These are phyloP conservation scores for Mycena sanguinolenta DNA, from an alignment of 768 basidiomycete species.

Conservation along the genomic window DNA sequence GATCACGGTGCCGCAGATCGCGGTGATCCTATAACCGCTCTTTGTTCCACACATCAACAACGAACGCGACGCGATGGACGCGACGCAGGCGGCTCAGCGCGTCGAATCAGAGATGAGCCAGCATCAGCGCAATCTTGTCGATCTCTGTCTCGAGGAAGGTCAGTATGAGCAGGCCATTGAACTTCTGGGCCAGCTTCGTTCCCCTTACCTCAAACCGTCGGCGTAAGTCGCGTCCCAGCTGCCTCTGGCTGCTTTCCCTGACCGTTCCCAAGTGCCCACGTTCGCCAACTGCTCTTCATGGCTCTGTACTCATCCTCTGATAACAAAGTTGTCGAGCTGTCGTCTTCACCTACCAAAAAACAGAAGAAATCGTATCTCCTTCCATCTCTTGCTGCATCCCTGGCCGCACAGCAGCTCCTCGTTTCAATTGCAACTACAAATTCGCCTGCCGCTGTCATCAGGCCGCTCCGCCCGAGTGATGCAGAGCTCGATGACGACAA, in stretches of 20 bases:
- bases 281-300: constrained; percentile 79
- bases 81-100: constrained; percentile 13
- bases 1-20: no score
- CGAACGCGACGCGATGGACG: constrained; percentile 11
- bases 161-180: constrained; percentile 79
- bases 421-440: constrained; percentile 71
- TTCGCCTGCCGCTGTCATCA: constrained; percentile 63
- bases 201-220: constrained; percentile 68
- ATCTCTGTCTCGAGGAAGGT: constrained; percentile 82
- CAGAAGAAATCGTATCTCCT: constrained; percentile 53
- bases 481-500: constrained; percentile 46
- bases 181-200: constrained; percentile 72
- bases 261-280: constrained; percentile 62
- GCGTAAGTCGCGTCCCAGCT: constrained; percentile 61
- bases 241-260: constrained; percentile 2
- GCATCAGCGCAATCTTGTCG: constrained; percentile 70
- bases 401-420: constrained; percentile 66
- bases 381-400: constrained; percentile 61
- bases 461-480: constrained; percentile 60
- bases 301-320: constrained; percentile 69
- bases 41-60: constrained; percentile 15
- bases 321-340: constrained; percentile 39
- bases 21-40: not conserved
- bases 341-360: constrained; percentile 65
- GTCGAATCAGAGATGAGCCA: constrained; percentile 60